Evolutionary conservation across 139 green algal species (phyloP).

Genomic region (Chlamydomonas sp.): DNA sequence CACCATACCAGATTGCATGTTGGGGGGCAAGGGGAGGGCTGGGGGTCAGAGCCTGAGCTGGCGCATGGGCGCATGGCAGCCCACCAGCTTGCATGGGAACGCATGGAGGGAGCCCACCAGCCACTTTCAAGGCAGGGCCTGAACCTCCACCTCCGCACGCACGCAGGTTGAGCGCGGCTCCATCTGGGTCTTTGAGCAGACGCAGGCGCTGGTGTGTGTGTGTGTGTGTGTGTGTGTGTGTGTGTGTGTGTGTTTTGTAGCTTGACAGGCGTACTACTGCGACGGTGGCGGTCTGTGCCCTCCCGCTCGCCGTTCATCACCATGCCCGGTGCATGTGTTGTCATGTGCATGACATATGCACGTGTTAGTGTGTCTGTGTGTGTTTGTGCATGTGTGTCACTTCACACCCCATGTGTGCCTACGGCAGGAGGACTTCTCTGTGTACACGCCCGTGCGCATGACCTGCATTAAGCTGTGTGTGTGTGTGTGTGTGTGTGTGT

Average conservation of each 20-base stretch:
- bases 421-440: conserved; percentile 59
- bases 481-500: neutral
- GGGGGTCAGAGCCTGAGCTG: too few relatives aligned
- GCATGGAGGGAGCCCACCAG: too few relatives aligned
- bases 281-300: too few relatives aligned
- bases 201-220: conserved; percentile 37
- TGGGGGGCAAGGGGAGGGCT: too few relatives aligned
- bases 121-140: neutral
- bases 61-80: too few relatives aligned
- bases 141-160: neutral
- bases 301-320: too few relatives aligned
- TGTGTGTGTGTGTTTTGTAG: too few relatives aligned
- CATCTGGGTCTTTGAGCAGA: conserved; percentile 90
- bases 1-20: too few relatives aligned
- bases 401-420: conserved; percentile 54
- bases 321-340: too few relatives aligned
- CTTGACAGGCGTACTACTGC: too few relatives aligned
- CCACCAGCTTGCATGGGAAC: too few relatives aligned
- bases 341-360: neutral
- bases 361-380: neutral
- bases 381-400: neutral
- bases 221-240: too few relatives aligned
- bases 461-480: neutral
- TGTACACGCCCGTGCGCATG: conserved; percentile 63
- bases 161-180: conserved; percentile 50